Percentiles rank a stretch among this genome's conserved stretches.
Conservation (phyloP, 2,329 filamentous ascomycete genomes). For the Penicillium sp. region DNA sequence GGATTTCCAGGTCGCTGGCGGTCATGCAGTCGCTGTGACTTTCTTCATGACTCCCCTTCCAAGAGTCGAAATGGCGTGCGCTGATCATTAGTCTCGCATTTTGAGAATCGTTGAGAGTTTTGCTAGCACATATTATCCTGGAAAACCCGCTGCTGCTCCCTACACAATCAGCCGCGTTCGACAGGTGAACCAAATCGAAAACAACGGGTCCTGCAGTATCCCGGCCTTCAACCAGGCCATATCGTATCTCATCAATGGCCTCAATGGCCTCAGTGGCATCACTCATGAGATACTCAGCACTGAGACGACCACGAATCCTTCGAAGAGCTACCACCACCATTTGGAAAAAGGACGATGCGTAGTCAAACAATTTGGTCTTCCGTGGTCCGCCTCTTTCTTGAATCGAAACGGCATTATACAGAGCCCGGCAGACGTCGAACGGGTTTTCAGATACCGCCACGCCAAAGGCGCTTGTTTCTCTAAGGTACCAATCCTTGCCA, state of each 20-base stretch:
- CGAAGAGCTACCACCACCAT: slow-evolving; percentile 13
- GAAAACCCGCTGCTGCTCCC: not conserved
- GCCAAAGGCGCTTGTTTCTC: not conserved
- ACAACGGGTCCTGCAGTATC: not conserved
- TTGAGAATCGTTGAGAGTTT: slow-evolving; percentile 3
- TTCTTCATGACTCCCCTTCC: not conserved
- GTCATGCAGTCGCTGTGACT: not conserved
- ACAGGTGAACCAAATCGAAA: slow-evolving; percentile 13
- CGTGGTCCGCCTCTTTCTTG: slow-evolving; percentile 13
- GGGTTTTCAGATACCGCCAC: not conserved
- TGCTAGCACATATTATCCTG: slow-evolving; percentile 4
- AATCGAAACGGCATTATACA: slow-evolving; percentile 7
- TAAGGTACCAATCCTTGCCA: not conserved
- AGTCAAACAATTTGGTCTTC: slow-evolving; percentile 13
- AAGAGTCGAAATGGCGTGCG: not conserved
- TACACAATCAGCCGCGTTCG: not conserved
- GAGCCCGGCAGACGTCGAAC: slow-evolving; percentile 6
- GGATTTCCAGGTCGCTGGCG: not conserved
- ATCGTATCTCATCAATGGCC: slow-evolving; percentile 8
- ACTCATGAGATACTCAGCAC: slow-evolving; percentile 2
- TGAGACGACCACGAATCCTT: slow-evolving; percentile 10
- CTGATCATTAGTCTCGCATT: slow-evolving; percentile 9
- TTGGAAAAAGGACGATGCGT: slow-evolving; percentile 12
- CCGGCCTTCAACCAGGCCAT: not conserved
- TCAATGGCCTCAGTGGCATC: slow-evolving; percentile 7